Conservation (phyloP, 2,329 filamentous ascomycete genomes). For the Aspergillus phoenicis region DNA sequence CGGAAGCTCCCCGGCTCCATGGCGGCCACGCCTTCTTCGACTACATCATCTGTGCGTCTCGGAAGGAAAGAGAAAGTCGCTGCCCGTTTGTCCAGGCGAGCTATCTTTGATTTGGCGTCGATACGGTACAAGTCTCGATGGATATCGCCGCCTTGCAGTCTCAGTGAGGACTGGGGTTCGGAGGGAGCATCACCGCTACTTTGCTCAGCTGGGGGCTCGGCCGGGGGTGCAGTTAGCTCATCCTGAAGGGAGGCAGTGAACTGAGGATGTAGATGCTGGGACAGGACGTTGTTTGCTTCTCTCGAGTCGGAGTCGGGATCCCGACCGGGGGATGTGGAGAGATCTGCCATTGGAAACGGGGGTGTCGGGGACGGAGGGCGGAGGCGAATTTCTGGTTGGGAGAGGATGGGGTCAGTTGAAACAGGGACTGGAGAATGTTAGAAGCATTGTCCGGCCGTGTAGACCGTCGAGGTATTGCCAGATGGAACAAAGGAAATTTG, state of each 20-base stretch:
- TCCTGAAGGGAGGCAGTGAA: conserved; percentile 25
- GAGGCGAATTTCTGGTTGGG: not conserved
- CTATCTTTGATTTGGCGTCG: conserved; percentile 54
- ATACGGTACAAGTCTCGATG: conserved; percentile 78
- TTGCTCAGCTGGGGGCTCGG: conserved; percentile 1
- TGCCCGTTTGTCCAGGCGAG: conserved; percentile 58
- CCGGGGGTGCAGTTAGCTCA: conserved; percentile 6
- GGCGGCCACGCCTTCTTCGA: conserved; percentile 46
- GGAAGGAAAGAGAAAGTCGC: conserved; percentile 66
- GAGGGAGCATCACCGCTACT: conserved; percentile 14
- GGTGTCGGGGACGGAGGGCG: not conserved
- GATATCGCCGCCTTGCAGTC: conserved; percentile 74
- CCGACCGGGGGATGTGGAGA: conserved; percentile 34
- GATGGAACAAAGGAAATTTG: not conserved
- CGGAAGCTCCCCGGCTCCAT: conserved; percentile 58
- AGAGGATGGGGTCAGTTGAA: not conserved
- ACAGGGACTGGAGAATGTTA: not conserved
- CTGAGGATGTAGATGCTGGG: conserved; percentile 26
- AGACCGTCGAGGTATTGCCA: not conserved
- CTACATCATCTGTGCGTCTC: conserved; percentile 25
- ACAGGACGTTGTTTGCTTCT: conserved; percentile 24
- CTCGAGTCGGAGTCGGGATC: conserved; percentile 13
- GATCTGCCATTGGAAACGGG: conserved; percentile 18
- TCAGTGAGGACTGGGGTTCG: conserved; percentile 64
- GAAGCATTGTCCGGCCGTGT: not conserved